Conservation (phyloP, 2,329 filamentous ascomycete species). For the Coniochaeta ligniaria region DNA sequence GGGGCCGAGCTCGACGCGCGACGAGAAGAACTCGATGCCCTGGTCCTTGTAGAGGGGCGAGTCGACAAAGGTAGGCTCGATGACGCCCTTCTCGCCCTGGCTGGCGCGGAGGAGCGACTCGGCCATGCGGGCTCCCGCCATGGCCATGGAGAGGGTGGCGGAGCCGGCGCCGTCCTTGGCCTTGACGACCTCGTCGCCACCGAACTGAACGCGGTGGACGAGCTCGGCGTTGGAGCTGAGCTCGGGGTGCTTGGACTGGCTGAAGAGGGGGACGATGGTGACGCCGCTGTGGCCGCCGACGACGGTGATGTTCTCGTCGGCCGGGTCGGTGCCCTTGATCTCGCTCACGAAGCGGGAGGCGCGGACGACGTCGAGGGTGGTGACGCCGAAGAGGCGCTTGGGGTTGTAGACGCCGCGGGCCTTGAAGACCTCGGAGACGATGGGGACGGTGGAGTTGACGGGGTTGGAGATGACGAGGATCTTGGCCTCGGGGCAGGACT, state of each 20-base stretch:
- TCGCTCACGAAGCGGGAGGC: slow-evolving; percentile 96
- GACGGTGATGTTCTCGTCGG: slow-evolving; percentile 90
- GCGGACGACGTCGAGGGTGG: slow-evolving; percentile 97
- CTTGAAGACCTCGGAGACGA: slow-evolving; percentile 97
- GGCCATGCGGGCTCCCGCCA: slow-evolving; percentile 79
- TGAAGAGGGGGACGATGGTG: slow-evolving; percentile 97
- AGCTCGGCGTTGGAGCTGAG: slow-evolving; percentile 74
- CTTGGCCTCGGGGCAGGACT: slow-evolving; percentile 85
- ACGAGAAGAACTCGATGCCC: slow-evolving; percentile 95
- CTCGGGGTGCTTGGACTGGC: slow-evolving; percentile 81
- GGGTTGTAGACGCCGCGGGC: slow-evolving; percentile 93
- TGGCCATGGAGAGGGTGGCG: slow-evolving; percentile 97
- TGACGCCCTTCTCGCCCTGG: slow-evolving; percentile 87
- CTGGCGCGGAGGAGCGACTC: slow-evolving; percentile 90
- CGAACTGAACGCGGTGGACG: slow-evolving; percentile 94
- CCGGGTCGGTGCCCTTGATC: slow-evolving; percentile 84
- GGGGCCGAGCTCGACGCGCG: slow-evolving; percentile 90
- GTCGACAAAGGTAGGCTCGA: slow-evolving; percentile 96
- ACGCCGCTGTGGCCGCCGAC: slow-evolving; percentile 96
- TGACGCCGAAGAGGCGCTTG: slow-evolving; percentile 98
- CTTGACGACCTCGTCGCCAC: slow-evolving; percentile 98
- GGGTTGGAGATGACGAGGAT: slow-evolving; percentile 98
- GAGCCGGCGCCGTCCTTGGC: slow-evolving; percentile 97
- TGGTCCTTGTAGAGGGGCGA: slow-evolving; percentile 97
- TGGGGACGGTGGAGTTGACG: slow-evolving; percentile 99